Evolutionary conservation across 1,284 basidiomycete genomes (phyloP).

Genomic region (Ceratobasidium papillatum): DNA sequence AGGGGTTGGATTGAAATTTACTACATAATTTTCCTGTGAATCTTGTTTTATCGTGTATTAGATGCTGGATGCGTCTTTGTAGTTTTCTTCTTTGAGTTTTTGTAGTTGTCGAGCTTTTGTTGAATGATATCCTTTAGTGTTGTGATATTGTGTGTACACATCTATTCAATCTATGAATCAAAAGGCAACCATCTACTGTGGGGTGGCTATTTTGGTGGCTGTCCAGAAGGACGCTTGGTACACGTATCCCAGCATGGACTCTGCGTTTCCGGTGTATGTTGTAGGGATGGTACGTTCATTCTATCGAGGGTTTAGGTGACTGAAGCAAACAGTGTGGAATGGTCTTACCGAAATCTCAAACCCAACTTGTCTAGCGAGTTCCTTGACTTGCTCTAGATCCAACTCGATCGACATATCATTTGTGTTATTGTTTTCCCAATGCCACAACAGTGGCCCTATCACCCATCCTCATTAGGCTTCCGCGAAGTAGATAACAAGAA

Average conservation of each 20-base stretch:
- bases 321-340: constrained; percentile 27
- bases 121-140: constrained; percentile 25
- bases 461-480: neutral
- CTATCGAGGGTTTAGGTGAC: constrained; percentile 55
- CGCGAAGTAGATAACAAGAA: neutral
- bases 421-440: constrained; percentile 88
- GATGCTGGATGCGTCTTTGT: constrained; percentile 41
- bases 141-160: neutral
- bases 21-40: constrained; percentile 22
- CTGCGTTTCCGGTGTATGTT: constrained; percentile 86
- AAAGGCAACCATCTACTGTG: neutral
- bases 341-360: constrained; percentile 81
- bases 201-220: constrained; percentile 66
- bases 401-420: constrained; percentile 88
- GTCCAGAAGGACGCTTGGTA: constrained; percentile 89
- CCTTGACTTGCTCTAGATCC: constrained; percentile 87
- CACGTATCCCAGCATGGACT: constrained; percentile 87
- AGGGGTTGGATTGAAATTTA: constrained; percentile 16
- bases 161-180: neutral
- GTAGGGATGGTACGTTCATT: constrained; percentile 82
- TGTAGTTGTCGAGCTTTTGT: constrained; percentile 30
- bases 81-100: constrained; percentile 23
- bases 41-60: constrained; percentile 39
- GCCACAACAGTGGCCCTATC: constrained; percentile 91
- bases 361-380: constrained; percentile 76